Evolutionary conservation across 192 early-diverging fungal species (phyloP).

Genomic region (Coemansia sp.): DNA sequence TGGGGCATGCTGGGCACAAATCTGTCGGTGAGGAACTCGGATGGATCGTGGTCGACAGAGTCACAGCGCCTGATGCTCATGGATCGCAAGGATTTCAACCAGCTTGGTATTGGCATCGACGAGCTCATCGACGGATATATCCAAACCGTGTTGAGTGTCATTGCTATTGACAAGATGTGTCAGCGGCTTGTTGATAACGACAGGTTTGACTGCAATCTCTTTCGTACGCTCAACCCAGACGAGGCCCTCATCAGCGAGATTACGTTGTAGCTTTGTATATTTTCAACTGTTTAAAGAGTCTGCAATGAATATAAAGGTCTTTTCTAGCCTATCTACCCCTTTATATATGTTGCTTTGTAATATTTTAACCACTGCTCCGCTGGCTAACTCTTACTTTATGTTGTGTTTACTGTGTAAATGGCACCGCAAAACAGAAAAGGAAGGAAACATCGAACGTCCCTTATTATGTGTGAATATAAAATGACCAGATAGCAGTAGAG

Average conservation of each 20-base stretch:
- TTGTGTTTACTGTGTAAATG: neutral
- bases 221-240: conserved; percentile 63
- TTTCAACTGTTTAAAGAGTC: too few relatives aligned
- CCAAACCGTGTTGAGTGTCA: conserved; percentile 80
- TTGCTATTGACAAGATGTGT: conserved; percentile 84
- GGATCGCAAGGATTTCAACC: conserved; percentile 91
- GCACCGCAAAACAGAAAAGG: neutral
- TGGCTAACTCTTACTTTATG: neutral
- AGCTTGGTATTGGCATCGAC: conserved; percentile 80
- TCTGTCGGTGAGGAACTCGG: conserved; percentile 72
- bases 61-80: conserved; percentile 78
- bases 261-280: neutral
- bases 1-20: conserved; percentile 95
- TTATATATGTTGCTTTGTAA: neutral
- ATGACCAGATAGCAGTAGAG: neutral
- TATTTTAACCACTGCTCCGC: too few relatives aligned
- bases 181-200: conserved; percentile 56
- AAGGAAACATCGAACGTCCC: neutral
- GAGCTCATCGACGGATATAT: conserved; percentile 88
- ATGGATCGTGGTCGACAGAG: conserved; percentile 81
- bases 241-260: conserved; percentile 61
- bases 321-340: neutral
- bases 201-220: conserved; percentile 60
- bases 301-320: neutral
- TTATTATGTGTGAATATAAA: neutral